phyloP scores from a whole-genome alignment of 176 grass and related monocot species.

The Lolium perenne region DNA sequence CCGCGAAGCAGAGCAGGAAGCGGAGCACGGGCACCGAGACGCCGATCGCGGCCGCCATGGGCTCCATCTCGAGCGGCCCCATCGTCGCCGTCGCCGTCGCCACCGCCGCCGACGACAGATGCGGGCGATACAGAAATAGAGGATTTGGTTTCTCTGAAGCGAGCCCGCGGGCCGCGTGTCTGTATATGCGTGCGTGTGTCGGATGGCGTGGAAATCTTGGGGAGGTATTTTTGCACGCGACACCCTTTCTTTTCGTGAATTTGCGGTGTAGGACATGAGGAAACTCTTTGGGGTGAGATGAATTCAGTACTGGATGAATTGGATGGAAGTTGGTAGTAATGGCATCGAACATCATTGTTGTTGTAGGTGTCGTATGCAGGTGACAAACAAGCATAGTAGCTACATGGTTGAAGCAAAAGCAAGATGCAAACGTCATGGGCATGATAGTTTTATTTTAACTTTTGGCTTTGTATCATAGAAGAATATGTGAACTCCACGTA shows the following conservation, averaged over 20 bases:
- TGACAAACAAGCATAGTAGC: not conserved
- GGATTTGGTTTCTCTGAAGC: constrained; percentile 47
- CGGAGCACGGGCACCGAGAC: constrained; percentile 93
- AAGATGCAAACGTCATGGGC: not conserved
- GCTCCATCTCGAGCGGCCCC: constrained; percentile 71
- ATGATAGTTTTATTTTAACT: not conserved
- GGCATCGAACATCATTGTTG: not conserved
- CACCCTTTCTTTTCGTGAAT: not conserved
- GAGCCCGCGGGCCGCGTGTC: constrained; percentile 32
- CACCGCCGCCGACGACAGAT: constrained; percentile 38
- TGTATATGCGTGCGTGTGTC: not conserved
- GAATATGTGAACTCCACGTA: constrained; percentile 7
- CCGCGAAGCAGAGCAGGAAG: constrained; percentile 94
- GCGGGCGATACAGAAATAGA: constrained; percentile 33
- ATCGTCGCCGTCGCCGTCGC: constrained; percentile 30
- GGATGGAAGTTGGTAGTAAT: not conserved
- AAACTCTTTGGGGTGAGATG: not conserved
- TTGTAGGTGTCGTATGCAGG: not conserved
- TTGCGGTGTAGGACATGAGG: not conserved
- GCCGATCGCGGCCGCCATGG: constrained; percentile 87
- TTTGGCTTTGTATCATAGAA: not conserved
- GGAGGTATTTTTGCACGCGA: constrained; percentile 17
- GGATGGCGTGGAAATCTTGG: constrained; percentile 25
- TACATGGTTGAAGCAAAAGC: constrained; percentile 27
- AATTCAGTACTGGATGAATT: not conserved